phyloP scores from a whole-genome alignment of 345 rosid genomes.

The Chamaenerion angustifolium region DNA sequence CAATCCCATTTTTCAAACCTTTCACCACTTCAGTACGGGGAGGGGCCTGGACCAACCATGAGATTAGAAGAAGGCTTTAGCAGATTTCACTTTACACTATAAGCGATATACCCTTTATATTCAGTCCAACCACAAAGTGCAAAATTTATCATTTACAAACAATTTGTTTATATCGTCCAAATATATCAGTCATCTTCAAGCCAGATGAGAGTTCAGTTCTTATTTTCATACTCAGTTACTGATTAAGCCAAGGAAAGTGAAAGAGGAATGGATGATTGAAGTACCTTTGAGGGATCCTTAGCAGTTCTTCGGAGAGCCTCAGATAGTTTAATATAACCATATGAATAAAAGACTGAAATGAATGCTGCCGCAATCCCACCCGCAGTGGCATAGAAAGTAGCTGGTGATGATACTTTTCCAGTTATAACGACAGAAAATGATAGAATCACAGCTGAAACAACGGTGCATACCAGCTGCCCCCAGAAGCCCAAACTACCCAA shows the following conservation, averaged over 20 bases:
- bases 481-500: constrained; percentile 81
- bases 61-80: no score
- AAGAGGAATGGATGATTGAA: not conserved
- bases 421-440: constrained; percentile 70
- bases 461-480: constrained; percentile 80
- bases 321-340: constrained; percentile 76
- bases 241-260: not conserved
- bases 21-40: constrained; percentile 94
- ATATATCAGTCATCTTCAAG: no score
- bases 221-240: not conserved
- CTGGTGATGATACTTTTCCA: constrained; percentile 66
- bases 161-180: no score
- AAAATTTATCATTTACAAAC: not conserved
- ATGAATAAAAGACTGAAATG: constrained; percentile 86
- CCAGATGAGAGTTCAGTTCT: not conserved
- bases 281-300: constrained; percentile 88
- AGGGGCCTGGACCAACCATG: constrained; percentile 45
- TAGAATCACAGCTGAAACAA: constrained; percentile 74
- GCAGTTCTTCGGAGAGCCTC: constrained; percentile 69
- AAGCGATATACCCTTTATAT: no score
- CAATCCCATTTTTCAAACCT: constrained; percentile 72
- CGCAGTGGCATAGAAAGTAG: constrained; percentile 71
- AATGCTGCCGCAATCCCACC: constrained; percentile 81
- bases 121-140: no score
- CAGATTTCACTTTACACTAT: no score